A percentile compares a stretch with the other conserved stretches of the same genome.
These are phyloP conservation scores for Scedosporium minutisporum DNA, from an alignment of 2,329 filamentous ascomycete genomes.

Conservation along the genomic window DNA sequence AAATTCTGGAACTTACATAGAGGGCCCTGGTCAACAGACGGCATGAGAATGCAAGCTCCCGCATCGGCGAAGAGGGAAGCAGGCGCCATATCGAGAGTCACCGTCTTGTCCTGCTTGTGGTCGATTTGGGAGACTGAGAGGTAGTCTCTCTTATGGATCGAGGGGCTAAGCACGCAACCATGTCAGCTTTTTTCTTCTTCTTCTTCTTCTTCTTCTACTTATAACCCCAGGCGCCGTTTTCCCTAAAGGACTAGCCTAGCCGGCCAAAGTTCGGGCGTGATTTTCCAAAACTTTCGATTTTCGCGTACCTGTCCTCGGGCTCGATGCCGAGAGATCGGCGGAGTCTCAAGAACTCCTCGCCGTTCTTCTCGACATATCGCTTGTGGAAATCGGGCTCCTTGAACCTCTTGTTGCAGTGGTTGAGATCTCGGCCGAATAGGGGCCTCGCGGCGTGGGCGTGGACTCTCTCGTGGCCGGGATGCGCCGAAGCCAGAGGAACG, in stretches of 20 bases:
- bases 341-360: conserved; percentile 2
- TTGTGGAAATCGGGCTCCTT: conserved; percentile 4
- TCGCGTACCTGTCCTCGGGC: neutral
- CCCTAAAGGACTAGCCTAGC: neutral
- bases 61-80: conserved; percentile 27
- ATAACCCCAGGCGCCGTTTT: neutral
- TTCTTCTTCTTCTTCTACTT: neutral
- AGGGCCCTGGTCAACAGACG: conserved; percentile 41
- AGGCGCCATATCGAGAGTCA: conserved; percentile 20
- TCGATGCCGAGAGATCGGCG: conserved; percentile 1
- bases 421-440: neutral
- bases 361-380: conserved; percentile 4
- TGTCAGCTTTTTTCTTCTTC: neutral
- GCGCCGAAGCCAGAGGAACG: neutral
- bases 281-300: neutral
- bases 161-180: neutral
- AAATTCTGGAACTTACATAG: conserved; percentile 21
- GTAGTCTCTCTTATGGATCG: conserved; percentile 5
- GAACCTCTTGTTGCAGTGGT: conserved; percentile 6
- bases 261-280: no score
- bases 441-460: conserved; percentile 2
- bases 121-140: conserved; percentile 13
- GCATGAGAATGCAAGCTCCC: conserved; percentile 35
- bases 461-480: conserved; percentile 5
- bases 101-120: conserved; percentile 26